These are phyloP conservation scores for Hippophae tibetana DNA, from an alignment of 306 rosid genomes.

Conservation along the genomic window DNA sequence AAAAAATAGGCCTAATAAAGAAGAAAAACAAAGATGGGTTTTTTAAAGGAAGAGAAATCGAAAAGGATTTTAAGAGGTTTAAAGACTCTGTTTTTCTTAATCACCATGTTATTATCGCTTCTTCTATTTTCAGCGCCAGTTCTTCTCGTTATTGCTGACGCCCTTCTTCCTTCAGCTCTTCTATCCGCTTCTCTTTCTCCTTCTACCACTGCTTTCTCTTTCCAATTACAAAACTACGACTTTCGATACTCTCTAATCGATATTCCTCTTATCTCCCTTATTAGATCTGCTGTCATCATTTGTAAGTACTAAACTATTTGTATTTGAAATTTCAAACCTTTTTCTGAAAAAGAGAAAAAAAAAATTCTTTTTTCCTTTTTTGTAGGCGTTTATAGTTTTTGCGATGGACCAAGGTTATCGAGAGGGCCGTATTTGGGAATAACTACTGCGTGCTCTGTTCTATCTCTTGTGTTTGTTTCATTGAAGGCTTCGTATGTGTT, in stretches of 20 bases:
- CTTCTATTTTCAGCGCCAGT: conserved; percentile 77
- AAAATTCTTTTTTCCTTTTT: not conserved
- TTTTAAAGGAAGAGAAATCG: conserved; percentile 66
- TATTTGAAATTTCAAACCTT: not conserved
- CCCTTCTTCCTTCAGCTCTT: conserved; percentile 61
- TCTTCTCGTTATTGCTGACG: conserved; percentile 61
- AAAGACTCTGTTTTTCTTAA: conserved; percentile 71
- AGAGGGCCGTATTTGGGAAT: conserved; percentile 80
- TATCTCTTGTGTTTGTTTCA: conserved; percentile 69
- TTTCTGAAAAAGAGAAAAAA: not conserved
- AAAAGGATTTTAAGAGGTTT: conserved; percentile 49
- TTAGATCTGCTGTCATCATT: conserved; percentile 70
- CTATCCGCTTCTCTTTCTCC: conserved; percentile 38
- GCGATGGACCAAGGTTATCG: conserved; percentile 81
- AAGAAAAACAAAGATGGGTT: conserved; percentile 44
- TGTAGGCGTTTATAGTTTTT: conserved; percentile 77
- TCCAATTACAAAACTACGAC: conserved; percentile 63
- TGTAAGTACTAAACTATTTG: conserved; percentile 39
- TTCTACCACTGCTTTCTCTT: conserved; percentile 34
- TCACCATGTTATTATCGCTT: conserved; percentile 72
- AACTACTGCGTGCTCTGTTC: conserved; percentile 56
- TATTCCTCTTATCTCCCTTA: conserved; percentile 68
- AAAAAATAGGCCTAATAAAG: not conserved
- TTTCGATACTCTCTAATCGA: conserved; percentile 77
- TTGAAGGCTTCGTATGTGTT: conserved; percentile 66